Evolutionary conservation across 2,329 filamentous ascomycete species (phyloP).

Genomic region (Cercospora sp.): DNA sequence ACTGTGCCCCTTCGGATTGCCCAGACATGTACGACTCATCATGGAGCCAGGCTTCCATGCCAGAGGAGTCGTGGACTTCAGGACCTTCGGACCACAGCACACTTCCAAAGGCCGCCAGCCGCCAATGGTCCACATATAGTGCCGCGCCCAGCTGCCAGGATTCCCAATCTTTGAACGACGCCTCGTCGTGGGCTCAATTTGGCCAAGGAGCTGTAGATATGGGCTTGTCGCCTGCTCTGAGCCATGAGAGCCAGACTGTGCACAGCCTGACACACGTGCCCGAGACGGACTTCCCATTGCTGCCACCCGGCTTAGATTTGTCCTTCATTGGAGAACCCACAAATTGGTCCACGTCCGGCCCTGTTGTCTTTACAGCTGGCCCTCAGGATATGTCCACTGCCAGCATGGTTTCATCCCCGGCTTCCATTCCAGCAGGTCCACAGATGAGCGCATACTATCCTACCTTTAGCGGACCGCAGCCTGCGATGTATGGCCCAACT

Average conservation of each 20-base stretch:
- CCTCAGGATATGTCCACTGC: conserved; percentile 17
- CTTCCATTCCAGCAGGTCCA: conserved; percentile 7
- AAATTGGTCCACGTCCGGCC: conserved; percentile 24
- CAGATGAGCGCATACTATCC: conserved; percentile 7
- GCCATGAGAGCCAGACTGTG: conserved; percentile 39
- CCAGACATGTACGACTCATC: conserved; percentile 31
- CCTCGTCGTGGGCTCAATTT: conserved; percentile 28
- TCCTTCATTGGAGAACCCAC: conserved; percentile 31
- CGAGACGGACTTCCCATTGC: conserved; percentile 31
- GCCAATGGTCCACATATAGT: conserved; percentile 27
- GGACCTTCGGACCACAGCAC: conserved; percentile 31
- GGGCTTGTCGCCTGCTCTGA: conserved; percentile 40
- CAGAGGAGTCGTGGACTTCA: conserved; percentile 33
- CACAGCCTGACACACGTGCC: conserved; percentile 34
- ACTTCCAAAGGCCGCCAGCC: conserved; percentile 26
- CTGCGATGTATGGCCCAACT: conserved; percentile 16
- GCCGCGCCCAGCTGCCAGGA: conserved; percentile 25
- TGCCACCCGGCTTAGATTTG: conserved; percentile 35
- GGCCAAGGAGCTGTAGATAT: conserved; percentile 36
- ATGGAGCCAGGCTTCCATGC: conserved; percentile 32
- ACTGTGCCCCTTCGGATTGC: conserved; percentile 33
- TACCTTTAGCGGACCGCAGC: conserved; percentile 11
- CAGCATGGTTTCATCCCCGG: conserved; percentile 17
- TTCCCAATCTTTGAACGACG: conserved; percentile 22
- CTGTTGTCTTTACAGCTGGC: conserved; percentile 21